Percentiles rank a stretch among this genome's conserved stretches.
Conservation (phyloP, 805 yeast species). For the Scheffersomyces amazonensis region DNA sequence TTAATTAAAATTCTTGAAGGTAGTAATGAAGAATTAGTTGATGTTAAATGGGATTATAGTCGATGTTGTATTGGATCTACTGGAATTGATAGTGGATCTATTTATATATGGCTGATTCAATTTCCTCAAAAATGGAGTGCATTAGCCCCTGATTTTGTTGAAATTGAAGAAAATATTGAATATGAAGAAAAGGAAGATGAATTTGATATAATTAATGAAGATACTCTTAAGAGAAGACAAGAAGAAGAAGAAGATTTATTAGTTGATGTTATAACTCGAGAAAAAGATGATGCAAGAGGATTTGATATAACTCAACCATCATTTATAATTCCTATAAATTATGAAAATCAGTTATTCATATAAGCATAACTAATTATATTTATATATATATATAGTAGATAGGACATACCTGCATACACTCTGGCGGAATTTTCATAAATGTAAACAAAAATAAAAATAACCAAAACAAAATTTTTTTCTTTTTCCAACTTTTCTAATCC, state of each 20-base stretch:
- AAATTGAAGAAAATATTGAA: slow-evolving; percentile 86
- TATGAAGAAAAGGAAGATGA: slow-evolving; percentile 90
- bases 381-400: too few species aligned
- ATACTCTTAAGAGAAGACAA: slow-evolving; percentile 57
- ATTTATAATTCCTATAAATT: slow-evolving; percentile 59
- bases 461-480: too few species aligned
- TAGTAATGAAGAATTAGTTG: slow-evolving; percentile 81
- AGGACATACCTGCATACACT: too few species aligned
- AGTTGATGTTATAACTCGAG: slow-evolving; percentile 66
- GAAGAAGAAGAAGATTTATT: slow-evolving; percentile 63
- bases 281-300: slow-evolving; percentile 70
- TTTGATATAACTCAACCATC: slow-evolving; percentile 48
- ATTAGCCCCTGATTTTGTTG: slow-evolving; percentile 93
- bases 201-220: slow-evolving; percentile 76
- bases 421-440: too few species aligned
- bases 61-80: slow-evolving; percentile 75
- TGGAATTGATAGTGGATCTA: slow-evolving; percentile 80
- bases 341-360: slow-evolving; percentile 12
- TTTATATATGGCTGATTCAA: slow-evolving; percentile 77
- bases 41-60: slow-evolving; percentile 81
- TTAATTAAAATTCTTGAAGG: slow-evolving; percentile 87
- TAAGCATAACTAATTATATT: too few species aligned
- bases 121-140: slow-evolving; percentile 96
- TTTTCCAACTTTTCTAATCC: too few species aligned
- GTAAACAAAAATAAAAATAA: too few species aligned